Percentiles rank a stretch among this genome's conserved stretches.
Evolutionary conservation across 306 rosid genomes (phyloP).

Genomic region (Potentilla sterilis): DNA sequence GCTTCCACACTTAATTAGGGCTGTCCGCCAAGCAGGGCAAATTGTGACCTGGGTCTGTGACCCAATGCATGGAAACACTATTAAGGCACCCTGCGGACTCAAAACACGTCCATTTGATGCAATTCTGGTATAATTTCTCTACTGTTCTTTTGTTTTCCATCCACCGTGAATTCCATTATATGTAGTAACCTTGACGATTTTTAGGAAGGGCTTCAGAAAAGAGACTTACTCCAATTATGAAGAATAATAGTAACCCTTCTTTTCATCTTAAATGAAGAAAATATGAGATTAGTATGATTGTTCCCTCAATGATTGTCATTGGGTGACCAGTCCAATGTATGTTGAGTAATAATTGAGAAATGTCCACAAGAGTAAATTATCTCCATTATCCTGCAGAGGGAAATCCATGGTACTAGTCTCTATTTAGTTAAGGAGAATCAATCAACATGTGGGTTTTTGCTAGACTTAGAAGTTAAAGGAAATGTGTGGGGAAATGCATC

Average conservation of each 20-base stretch:
- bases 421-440: neutral
- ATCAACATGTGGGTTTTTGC: neutral
- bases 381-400: neutral
- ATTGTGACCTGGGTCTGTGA: constrained; percentile 77
- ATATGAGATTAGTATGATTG: neutral
- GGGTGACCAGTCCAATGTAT: neutral
- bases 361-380: neutral
- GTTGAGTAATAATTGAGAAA: neutral
- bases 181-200: neutral
- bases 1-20: constrained; percentile 74
- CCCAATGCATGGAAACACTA: constrained; percentile 83
- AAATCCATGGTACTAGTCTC: neutral
- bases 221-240: neutral
- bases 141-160: neutral
- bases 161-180: neutral
- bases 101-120: constrained; percentile 76
- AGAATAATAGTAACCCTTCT: neutral
- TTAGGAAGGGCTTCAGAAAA: neutral
- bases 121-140: constrained; percentile 47
- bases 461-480: neutral
- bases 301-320: neutral
- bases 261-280: neutral
- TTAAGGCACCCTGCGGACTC: constrained; percentile 73
- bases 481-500: constrained; percentile 4
- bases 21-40: constrained; percentile 71